Percentiles rank a stretch among this genome's conserved stretches.
These are phyloP conservation scores for Bidens hawaiensis DNA, from an alignment of 140 eudicot species.

Conservation along the genomic window DNA sequence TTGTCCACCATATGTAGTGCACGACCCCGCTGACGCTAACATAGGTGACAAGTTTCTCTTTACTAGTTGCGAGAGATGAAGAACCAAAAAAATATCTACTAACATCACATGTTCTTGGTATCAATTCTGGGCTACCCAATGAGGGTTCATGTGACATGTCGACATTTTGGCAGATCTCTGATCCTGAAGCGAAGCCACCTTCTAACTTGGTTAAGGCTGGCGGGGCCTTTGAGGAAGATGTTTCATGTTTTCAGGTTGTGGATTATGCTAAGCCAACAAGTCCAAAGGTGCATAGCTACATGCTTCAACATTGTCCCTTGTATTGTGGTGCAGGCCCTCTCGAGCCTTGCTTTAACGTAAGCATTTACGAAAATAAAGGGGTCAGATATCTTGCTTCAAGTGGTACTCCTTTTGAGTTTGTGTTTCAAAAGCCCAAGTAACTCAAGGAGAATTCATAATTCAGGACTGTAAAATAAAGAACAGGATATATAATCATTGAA, in stretches of 20 bases:
- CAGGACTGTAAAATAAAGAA: background rate
- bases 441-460: background rate
- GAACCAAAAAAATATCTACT: slow-evolving; percentile 7
- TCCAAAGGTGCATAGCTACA: slow-evolving; percentile 18
- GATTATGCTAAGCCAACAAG: slow-evolving; percentile 25
- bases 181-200: slow-evolving; percentile 15
- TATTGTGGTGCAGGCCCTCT: slow-evolving; percentile 15
- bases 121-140: background rate
- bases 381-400: slow-evolving; percentile 5
- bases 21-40: slow-evolving; percentile 17
- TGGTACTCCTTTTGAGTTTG: slow-evolving; percentile 30
- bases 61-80: background rate
- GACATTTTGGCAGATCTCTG: background rate
- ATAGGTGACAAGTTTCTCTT: slow-evolving; percentile 3
- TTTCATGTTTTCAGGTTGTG: slow-evolving; percentile 18
- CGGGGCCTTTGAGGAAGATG: background rate
- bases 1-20: slow-evolving; percentile 20
- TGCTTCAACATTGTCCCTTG: slow-evolving; percentile 30
- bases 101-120: slow-evolving; percentile 3
- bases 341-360: slow-evolving; percentile 12
- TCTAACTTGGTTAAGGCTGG: slow-evolving; percentile 9
- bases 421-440: slow-evolving; percentile 17
- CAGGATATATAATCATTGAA: too few species aligned
- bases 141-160: slow-evolving; percentile 1
- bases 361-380: slow-evolving; percentile 7